phyloP scores from a whole-genome alignment of 352 stramenopile species.

The Nothophytophthora sp. region DNA sequence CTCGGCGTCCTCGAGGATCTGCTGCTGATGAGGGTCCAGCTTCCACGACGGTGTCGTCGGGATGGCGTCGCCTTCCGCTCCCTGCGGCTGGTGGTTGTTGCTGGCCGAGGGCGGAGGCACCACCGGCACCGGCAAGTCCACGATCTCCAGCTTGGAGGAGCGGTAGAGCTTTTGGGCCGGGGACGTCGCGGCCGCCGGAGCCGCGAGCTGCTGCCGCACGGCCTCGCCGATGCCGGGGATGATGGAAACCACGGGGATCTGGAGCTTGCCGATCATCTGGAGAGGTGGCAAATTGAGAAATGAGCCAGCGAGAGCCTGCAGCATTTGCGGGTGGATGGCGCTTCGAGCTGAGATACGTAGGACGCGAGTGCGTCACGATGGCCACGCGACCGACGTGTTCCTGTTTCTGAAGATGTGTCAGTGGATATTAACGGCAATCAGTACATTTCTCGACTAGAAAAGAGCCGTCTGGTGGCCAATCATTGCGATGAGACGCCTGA shows the following conservation, averaged over 20 bases:
- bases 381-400: too few species aligned
- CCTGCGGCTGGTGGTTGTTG: constrained; percentile 29
- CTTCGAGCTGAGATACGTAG: too few species aligned
- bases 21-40: constrained; percentile 20
- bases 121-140: constrained; percentile 35
- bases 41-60: constrained; percentile 17
- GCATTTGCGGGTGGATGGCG: too few species aligned
- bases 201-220: constrained; percentile 30
- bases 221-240: constrained; percentile 35
- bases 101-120: constrained; percentile 16
- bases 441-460: too few species aligned
- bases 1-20: constrained; percentile 29
- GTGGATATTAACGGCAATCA: too few species aligned
- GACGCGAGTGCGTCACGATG: too few species aligned
- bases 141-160: constrained; percentile 25
- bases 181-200: constrained; percentile 12
- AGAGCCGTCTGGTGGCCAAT: too few species aligned
- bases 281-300: constrained; percentile 9
- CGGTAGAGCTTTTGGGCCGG: constrained; percentile 24
- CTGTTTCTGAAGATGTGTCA: too few species aligned
- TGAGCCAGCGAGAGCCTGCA: too few species aligned
- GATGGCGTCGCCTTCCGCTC: background rate
- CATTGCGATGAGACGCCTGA: too few species aligned
- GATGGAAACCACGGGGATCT: constrained; percentile 40
- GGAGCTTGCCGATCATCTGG: constrained; percentile 21